Percentiles rank a stretch among this genome's conserved stretches.
Conservation (phyloP, 225 moss, liverwort and hornwort species). For the Straminergon stramineum region DNA sequence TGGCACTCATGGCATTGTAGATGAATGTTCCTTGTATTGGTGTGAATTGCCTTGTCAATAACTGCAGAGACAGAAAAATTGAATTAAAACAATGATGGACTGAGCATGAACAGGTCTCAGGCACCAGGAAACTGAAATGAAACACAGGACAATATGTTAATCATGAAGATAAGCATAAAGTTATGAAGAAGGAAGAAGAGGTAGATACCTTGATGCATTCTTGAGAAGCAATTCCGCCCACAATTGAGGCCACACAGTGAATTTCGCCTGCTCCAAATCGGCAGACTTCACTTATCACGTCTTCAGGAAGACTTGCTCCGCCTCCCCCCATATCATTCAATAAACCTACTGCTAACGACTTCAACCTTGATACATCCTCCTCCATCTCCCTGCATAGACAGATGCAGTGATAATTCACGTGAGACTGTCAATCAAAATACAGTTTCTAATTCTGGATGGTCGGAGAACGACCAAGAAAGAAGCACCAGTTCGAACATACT, state of each 20-base stretch:
- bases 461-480: background rate
- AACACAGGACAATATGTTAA: background rate
- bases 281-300: constrained; percentile 75
- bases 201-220: constrained; percentile 81
- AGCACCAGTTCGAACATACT: background rate
- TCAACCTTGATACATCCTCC: constrained; percentile 70
- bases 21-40: constrained; percentile 86
- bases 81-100: background rate
- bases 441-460: background rate
- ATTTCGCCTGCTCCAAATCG: constrained; percentile 95
- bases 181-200: background rate
- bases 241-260: constrained; percentile 83
- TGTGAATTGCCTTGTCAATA: constrained; percentile 83
- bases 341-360: constrained; percentile 52
- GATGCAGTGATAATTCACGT: background rate
- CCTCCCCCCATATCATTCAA: constrained; percentile 71
- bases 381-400: constrained; percentile 56
- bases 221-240: constrained; percentile 94
- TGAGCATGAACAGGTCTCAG: background rate
- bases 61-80: constrained; percentile 34
- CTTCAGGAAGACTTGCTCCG: constrained; percentile 67
- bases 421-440: background rate
- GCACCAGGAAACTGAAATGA: background rate
- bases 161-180: background rate
- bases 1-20: constrained; percentile 90